Base-by-base conservation (phyloP, 2,329 filamentous ascomycete species). In the Sclerotinia subarctica region DNA sequence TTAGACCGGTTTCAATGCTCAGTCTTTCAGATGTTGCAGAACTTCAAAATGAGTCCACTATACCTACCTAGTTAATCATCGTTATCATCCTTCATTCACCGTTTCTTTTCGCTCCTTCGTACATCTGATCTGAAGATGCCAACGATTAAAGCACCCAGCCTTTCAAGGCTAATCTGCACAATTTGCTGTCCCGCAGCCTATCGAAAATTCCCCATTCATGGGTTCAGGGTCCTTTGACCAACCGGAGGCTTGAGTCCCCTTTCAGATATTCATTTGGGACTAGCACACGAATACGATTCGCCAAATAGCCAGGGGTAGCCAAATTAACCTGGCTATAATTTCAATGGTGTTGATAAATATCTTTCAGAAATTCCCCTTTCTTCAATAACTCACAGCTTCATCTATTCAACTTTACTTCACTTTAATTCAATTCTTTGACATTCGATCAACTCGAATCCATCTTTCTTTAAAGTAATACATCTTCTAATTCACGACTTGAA, bases 401-500 rank as follows among this genome's bases (percentile, higher is more conserved):
- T 44, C 26, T 46, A 51, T 52, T 58, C 35, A 52, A 60, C 15
- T 49, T 60, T 11, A 46, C 26, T 38, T 56, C 8, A 53, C 46
- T 53, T 53, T 56, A 29, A 52, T 67, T 53, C 35, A 63, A 46
- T 56, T 64, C 51, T 42, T 67, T 15, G 15, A 42, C 32, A 64
- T 59, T 69, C 59, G 54, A 69, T 70, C 67, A 70, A 69, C 67
- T 69, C 68, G 59, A 67, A 67, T 52, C 32, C 21, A 47, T 17
- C 24, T 54, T 49, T 67, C 46, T 54, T 65, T 29, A 32, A 56
- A 60, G 54, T 46, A 47, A 52, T 54, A 56, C 26, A 21, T 53
- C n/a, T 53, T 62, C 54, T 62, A 65, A 42, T 57, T 62, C 63
- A 64, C 44, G 29, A 62, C 35, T 42, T 58, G 65, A 56, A 62